phyloP scores from a whole-genome alignment of 768 basidiomycete genomes.

The Hericium rajendrae region DNA sequence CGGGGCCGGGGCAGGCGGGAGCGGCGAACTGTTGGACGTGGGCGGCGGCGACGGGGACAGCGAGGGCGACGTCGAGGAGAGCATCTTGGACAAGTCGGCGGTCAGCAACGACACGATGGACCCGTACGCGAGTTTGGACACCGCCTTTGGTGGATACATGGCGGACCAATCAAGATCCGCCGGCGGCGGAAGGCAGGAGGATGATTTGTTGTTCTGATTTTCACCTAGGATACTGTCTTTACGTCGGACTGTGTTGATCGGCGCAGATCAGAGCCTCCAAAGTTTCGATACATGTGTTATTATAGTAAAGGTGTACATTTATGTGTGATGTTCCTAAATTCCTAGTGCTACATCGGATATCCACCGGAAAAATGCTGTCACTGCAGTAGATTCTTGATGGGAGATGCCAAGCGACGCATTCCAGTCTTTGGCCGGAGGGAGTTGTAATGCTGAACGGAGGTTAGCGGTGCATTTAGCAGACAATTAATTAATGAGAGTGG shows the following conservation, averaged over 20 bases:
- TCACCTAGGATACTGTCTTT: not conserved
- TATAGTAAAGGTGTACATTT: not conserved
- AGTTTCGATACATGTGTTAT: not conserved
- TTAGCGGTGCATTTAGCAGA: slow-evolving; percentile 2
- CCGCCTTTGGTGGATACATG: slow-evolving; percentile 64
- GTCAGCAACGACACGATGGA: slow-evolving; percentile 28
- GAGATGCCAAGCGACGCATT: slow-evolving; percentile 7
- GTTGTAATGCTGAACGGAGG: slow-evolving; percentile 66
- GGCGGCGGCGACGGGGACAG: slow-evolving; percentile 10
- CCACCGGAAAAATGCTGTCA: not conserved
- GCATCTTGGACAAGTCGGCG: slow-evolving; percentile 16
- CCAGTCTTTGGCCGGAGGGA: slow-evolving; percentile 55
- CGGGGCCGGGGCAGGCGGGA: slow-evolving; percentile 5
- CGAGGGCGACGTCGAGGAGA: slow-evolving; percentile 15
- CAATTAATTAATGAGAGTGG: not conserved
- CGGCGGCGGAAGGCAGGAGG: slow-evolving; percentile 33
- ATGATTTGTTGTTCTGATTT: slow-evolving; percentile 60
- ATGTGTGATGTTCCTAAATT: not conserved
- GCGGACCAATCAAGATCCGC: slow-evolving; percentile 67
- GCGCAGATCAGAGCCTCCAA: not conserved
- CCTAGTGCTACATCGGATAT: not conserved
- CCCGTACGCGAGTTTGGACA: slow-evolving; percentile 77
- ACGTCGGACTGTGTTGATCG: not conserved
- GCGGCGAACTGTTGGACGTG: slow-evolving; percentile 13
- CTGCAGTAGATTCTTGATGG: slow-evolving; percentile 4